phyloP scores from a whole-genome alignment of 2,329 filamentous ascomycete species.

The Passalora sequoiae region DNA sequence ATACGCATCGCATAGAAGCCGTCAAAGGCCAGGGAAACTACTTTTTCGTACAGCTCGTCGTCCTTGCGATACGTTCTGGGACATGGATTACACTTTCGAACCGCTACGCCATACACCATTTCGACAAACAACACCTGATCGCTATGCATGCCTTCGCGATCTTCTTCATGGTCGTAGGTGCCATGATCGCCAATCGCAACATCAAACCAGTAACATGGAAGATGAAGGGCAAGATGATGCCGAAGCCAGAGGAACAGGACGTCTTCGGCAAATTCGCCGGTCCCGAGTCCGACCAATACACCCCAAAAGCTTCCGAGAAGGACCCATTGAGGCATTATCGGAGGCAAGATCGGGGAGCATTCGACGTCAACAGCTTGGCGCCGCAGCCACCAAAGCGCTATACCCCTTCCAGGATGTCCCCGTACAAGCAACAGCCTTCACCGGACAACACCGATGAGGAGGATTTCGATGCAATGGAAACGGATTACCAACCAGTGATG shows the following conservation, averaged over 20 bases:
- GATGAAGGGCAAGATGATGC: conserved; percentile 31
- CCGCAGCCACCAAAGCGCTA: conserved; percentile 18
- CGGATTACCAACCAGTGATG: conserved; percentile 49
- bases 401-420: conserved; percentile 9
- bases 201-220: conserved; percentile 28
- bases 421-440: conserved; percentile 22
- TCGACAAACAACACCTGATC: conserved; percentile 36
- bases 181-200: conserved; percentile 21
- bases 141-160: conserved; percentile 54
- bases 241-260: conserved; percentile 28
- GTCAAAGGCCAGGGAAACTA: conserved; percentile 51
- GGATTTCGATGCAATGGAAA: conserved; percentile 63
- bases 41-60: conserved; percentile 60
- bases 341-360: conserved; percentile 27
- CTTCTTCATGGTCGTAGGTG: conserved; percentile 44
- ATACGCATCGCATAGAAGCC: conserved; percentile 26
- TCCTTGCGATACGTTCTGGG: conserved; percentile 52
- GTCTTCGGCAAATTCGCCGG: conserved; percentile 28
- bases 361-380: conserved; percentile 35
- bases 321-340: conserved; percentile 27
- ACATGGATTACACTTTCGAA: conserved; percentile 32
- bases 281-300: conserved; percentile 22
- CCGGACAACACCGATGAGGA: conserved; percentile 28
- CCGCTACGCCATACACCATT: conserved; percentile 7
- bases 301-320: conserved; percentile 25